phyloP scores from a whole-genome alignment of 805 yeast species.

The Lachancea nothofagi region DNA sequence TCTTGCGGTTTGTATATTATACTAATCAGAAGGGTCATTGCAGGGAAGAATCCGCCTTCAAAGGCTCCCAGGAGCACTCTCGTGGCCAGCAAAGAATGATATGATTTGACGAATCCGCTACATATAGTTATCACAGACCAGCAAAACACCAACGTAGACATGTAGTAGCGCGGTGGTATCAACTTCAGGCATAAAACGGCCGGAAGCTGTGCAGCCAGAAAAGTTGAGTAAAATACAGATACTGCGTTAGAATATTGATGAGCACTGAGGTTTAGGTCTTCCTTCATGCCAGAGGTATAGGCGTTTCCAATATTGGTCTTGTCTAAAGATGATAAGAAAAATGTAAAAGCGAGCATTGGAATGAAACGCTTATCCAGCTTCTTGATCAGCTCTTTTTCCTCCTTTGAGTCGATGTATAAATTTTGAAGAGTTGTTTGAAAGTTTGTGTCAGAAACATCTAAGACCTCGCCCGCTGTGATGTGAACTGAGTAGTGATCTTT shows the following conservation, averaged over 20 bases:
- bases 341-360: constrained; percentile 32
- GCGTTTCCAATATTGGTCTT: constrained; percentile 48
- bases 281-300: constrained; percentile 41
- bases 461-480: background rate
- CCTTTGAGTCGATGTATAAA: constrained; percentile 14
- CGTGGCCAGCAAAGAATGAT: constrained; percentile 35
- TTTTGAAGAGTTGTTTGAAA: background rate
- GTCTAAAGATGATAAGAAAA: constrained; percentile 34
- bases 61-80: constrained; percentile 42
- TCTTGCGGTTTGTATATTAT: constrained; percentile 36
- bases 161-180: constrained; percentile 28
- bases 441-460: background rate
- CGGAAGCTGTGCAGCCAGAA: constrained; percentile 39
- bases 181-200: constrained; percentile 34
- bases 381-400: constrained; percentile 23
- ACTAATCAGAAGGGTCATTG: constrained; percentile 34
- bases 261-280: constrained; percentile 38
- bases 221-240: constrained; percentile 41
- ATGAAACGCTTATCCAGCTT: constrained; percentile 32
- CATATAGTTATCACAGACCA: constrained; percentile 41
- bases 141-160: constrained; percentile 39
- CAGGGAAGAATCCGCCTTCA: constrained; percentile 41
- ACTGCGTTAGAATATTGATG: constrained; percentile 42
- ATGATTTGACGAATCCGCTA: constrained; percentile 38
- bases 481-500: no score